Conservation (phyloP, 805 yeast species). For the Metahyphopichia silvanorum region DNA sequence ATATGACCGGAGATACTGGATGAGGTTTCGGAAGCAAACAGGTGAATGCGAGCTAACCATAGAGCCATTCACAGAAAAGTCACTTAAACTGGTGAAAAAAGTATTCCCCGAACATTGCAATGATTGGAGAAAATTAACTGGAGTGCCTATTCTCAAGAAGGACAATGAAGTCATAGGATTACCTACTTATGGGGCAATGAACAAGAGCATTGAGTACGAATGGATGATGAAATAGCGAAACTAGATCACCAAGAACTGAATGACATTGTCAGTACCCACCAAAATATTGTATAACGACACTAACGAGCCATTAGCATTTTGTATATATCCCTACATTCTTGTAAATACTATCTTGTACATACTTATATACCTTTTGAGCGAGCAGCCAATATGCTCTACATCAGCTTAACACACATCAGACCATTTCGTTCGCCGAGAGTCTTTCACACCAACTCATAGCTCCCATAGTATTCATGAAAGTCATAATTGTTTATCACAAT, state of each 20-base stretch:
- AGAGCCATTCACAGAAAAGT: background rate
- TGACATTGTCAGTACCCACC: background rate
- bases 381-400: no score
- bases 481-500: no score
- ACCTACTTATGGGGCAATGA: background rate
- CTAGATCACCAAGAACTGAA: background rate
- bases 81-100: background rate
- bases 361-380: no score
- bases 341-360: no score
- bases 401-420: no score
- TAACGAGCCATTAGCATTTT: background rate
- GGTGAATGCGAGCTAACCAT: slow-evolving; percentile 11
- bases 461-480: no score
- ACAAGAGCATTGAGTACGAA: background rate
- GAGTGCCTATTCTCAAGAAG: background rate
- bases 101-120: background rate
- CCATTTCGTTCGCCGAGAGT: no score
- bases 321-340: no score
- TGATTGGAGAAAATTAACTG: background rate
- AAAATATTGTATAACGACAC: background rate
- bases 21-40: slow-evolving; percentile 11
- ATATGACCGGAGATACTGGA: slow-evolving; percentile 42
- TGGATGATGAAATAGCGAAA: background rate
- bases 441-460: no score
- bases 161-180: background rate